Conservation (phyloP, 2,329 filamentous ascomycete species). For the Ophiosphaerella korrae region DNA sequence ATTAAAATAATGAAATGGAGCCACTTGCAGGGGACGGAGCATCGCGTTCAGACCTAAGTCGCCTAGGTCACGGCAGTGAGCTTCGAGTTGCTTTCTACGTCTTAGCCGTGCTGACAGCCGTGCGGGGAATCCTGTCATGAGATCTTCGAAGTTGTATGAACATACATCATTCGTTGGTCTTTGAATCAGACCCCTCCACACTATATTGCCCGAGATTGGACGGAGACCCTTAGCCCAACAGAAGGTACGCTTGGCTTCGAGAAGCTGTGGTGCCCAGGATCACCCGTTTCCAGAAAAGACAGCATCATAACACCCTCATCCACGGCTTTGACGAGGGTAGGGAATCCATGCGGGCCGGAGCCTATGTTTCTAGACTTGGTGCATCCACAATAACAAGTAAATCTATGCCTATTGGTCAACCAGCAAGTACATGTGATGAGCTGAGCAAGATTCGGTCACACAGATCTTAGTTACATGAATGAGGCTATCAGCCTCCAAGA, state of each 20-base stretch:
- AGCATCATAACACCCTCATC: neutral
- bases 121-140: constrained; percentile 6
- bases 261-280: neutral
- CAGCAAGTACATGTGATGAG: neutral
- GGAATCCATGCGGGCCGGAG: neutral
- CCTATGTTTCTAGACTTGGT: neutral
- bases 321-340: neutral
- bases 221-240: constrained; percentile 1
- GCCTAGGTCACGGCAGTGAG: constrained; percentile 16
- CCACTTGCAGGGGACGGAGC: neutral
- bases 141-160: neutral
- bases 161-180: neutral
- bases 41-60: constrained; percentile 1
- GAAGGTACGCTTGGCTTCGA: neutral
- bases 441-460: constrained; percentile 8
- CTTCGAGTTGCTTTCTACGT: constrained; percentile 17
- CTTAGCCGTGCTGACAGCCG: constrained; percentile 22
- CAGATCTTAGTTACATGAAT: constrained; percentile 7
- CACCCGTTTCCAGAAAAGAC: neutral
- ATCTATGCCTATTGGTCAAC: neutral
- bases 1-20: neutral
- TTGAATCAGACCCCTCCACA: neutral
- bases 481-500: constrained; percentile 2
- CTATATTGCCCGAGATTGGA: constrained; percentile 10
- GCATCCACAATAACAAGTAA: neutral